These are phyloP conservation scores for Penicillium sp. DNA, from an alignment of 2,329 filamentous ascomycete genomes.

Conservation along the genomic window DNA sequence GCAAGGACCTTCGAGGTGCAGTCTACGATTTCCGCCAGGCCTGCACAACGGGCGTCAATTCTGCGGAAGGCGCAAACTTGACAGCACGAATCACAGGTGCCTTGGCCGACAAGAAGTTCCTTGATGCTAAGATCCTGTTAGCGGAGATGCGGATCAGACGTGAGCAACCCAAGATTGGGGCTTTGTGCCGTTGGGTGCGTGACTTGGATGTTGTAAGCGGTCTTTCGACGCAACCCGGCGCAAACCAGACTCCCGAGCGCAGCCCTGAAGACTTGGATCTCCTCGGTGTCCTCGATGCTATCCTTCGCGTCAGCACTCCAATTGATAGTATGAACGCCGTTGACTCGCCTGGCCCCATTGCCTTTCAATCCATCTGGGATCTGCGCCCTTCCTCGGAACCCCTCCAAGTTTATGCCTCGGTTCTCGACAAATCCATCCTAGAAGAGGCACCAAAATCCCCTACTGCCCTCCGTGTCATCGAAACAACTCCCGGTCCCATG, in stretches of 20 bases:
- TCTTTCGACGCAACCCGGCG: constrained; percentile 57
- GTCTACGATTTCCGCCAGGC: constrained; percentile 70
- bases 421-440: constrained; percentile 60
- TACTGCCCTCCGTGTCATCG: constrained; percentile 56
- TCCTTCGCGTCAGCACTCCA: constrained; percentile 64
- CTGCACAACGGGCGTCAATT: constrained; percentile 66
- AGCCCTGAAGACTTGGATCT: constrained; percentile 54
- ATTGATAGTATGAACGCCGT: constrained; percentile 46
- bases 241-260: constrained; percentile 25
- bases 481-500: constrained; percentile 59
- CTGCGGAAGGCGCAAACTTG: constrained; percentile 60
- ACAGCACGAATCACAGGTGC: constrained; percentile 67
- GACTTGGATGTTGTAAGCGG: constrained; percentile 70
- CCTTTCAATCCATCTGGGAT: constrained; percentile 63
- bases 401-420: constrained; percentile 55
- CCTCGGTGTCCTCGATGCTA: constrained; percentile 62
- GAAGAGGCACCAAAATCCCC: constrained; percentile 27
- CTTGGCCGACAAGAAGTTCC: constrained; percentile 64
- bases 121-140: constrained; percentile 64
- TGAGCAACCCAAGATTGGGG: constrained; percentile 66
- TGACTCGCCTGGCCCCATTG: constrained; percentile 51
- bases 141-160: constrained; percentile 69
- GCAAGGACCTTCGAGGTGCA: constrained; percentile 65
- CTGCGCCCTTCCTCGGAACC: constrained; percentile 48
- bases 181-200: constrained; percentile 70